Evolutionary conservation across 768 basidiomycete species (phyloP).

Genomic region (Boletus pseudo-olivaceus): DNA sequence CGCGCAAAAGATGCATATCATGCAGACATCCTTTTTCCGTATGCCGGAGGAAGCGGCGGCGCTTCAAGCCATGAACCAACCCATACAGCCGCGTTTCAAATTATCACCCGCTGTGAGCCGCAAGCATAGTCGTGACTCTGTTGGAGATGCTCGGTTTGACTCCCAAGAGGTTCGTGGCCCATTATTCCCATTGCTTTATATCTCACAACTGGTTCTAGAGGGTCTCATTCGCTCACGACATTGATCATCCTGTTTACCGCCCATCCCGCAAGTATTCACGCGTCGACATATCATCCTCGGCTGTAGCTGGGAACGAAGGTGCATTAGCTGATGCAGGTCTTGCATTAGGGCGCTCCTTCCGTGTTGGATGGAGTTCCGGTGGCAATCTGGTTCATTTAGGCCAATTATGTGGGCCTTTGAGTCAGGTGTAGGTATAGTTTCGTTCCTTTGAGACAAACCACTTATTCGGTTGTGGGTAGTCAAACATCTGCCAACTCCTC

Average conservation of each 20-base stretch:
- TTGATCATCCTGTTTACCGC: constrained; percentile 61
- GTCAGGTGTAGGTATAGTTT: constrained; percentile 45
- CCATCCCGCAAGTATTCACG: constrained; percentile 81
- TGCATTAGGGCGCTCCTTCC: constrained; percentile 80
- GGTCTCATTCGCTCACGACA: constrained; percentile 72
- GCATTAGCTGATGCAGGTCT: constrained; percentile 78
- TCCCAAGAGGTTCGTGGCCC: constrained; percentile 52
- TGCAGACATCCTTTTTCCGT: constrained; percentile 87
- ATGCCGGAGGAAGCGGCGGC: constrained; percentile 71
- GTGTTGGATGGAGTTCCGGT: constrained; percentile 86
- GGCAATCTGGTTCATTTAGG: constrained; percentile 76
- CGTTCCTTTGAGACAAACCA: not conserved
- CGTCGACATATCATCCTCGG: constrained; percentile 65
- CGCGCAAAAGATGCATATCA: constrained; percentile 85
- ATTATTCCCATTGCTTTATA: not conserved
- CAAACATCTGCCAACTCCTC: constrained; percentile 61
- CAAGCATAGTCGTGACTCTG: constrained; percentile 77
- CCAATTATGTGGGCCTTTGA: constrained; percentile 58
- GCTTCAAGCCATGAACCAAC: constrained; percentile 50
- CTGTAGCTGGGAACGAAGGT: constrained; percentile 61
- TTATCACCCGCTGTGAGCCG: constrained; percentile 44
- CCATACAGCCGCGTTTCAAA: constrained; percentile 33
- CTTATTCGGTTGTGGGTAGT: constrained; percentile 31
- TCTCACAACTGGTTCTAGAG: constrained; percentile 43
- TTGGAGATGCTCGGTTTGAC: constrained; percentile 65